These are phyloP conservation scores for Capronia epimyces DNA, from an alignment of 2,329 filamentous ascomycete species.

Conservation along the genomic window DNA sequence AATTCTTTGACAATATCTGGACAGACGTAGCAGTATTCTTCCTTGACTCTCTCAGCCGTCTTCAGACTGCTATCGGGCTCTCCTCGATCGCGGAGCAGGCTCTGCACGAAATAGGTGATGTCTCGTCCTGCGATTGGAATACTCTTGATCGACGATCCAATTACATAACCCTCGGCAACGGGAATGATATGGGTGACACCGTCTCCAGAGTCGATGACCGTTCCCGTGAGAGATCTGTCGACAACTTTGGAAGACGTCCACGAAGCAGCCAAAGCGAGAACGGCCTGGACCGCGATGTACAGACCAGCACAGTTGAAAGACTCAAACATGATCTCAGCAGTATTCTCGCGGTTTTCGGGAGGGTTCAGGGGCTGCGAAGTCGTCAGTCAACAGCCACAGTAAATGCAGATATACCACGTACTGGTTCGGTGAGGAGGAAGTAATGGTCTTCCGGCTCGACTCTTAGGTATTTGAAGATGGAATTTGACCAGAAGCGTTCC, in stretches of 20 bases:
- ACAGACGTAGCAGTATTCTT: constrained; percentile 97
- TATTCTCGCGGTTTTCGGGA: constrained; percentile 97
- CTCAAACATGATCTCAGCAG: constrained; percentile 99
- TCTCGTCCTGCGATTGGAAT: constrained; percentile 97
- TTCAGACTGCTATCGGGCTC: constrained; percentile 96
- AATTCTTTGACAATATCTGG: constrained; percentile 99
- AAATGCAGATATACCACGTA: constrained; percentile 43
- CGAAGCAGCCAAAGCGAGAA: constrained; percentile 89
- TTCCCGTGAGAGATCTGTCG: constrained; percentile 90
- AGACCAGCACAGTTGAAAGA: constrained; percentile 99
- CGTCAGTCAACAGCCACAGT: constrained; percentile 7
- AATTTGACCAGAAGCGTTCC: constrained; percentile 99
- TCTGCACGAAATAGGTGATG: constrained; percentile 98
- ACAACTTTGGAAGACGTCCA: constrained; percentile 99
- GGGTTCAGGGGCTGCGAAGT: constrained; percentile 77
- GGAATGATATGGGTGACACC: constrained; percentile 99
- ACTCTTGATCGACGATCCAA: constrained; percentile 97
- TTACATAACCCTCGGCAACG: constrained; percentile 97
- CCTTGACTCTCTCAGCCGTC: constrained; percentile 96
- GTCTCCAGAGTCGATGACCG: constrained; percentile 96
- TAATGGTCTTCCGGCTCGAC: constrained; percentile 98
- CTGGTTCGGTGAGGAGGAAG: constrained; percentile 94
- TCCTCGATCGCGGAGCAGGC: constrained; percentile 86
- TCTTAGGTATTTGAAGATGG: constrained; percentile 98
- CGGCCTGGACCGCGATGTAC: constrained; percentile 97